Evolutionary conservation across 2,329 filamentous ascomycete species (phyloP).

Genomic region (Lasiodiplodia sp.): DNA sequence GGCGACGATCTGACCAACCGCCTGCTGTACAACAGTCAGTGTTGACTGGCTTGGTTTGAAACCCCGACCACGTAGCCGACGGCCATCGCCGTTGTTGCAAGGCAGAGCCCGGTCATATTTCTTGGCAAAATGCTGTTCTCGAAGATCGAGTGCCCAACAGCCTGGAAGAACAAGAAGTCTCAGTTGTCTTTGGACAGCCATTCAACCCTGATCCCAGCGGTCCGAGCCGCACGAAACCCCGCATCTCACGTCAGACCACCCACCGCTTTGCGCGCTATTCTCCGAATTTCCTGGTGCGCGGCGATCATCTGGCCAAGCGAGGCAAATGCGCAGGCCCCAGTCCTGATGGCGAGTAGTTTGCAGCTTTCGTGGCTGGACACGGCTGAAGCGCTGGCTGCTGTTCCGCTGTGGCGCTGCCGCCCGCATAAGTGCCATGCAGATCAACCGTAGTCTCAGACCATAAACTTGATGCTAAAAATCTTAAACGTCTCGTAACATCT

Average conservation of each 20-base stretch:
- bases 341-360: background rate
- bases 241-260: background rate
- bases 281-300: background rate
- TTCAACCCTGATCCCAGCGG: background rate
- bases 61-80: background rate
- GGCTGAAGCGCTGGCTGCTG: background rate
- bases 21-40: background rate
- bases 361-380: background rate
- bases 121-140: background rate
- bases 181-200: background rate
- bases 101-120: background rate
- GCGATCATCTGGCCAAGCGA: background rate
- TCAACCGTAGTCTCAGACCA: background rate
- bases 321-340: background rate
- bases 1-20: background rate
- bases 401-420: background rate
- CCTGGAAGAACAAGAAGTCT: background rate
- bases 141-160: background rate
- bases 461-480: background rate
- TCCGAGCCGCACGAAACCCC: conserved; percentile 1
- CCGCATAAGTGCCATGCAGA: background rate
- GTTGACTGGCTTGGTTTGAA: background rate
- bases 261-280: background rate
- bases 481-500: background rate
- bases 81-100: background rate